phyloP scores from a whole-genome alignment of 1,284 basidiomycete species.

The Microstroma glucosiphilum region DNA sequence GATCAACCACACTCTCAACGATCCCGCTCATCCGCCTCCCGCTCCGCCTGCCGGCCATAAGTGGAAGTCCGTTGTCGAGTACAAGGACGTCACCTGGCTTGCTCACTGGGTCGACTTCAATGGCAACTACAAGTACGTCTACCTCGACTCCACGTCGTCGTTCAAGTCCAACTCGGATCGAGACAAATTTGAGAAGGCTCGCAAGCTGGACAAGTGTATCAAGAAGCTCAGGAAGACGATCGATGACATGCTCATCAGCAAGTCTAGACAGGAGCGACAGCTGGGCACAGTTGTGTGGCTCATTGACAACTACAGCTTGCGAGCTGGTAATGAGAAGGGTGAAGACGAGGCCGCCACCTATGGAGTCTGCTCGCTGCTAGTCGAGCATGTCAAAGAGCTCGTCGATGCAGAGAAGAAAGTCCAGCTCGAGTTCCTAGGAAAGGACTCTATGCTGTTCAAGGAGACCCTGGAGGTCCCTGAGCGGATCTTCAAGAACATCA shows the following conservation, averaged over 20 bases:
- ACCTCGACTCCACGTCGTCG: slow-evolving; percentile 44
- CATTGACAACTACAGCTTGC: slow-evolving; percentile 49
- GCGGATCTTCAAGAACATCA: slow-evolving; percentile 46
- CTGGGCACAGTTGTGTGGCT: slow-evolving; percentile 50
- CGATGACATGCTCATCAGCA: slow-evolving; percentile 43
- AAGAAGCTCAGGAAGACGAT: slow-evolving; percentile 41
- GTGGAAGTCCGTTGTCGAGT: slow-evolving; percentile 46
- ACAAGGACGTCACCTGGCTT: slow-evolving; percentile 49
- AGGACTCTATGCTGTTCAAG: slow-evolving; percentile 50
- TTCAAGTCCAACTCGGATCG: slow-evolving; percentile 50
- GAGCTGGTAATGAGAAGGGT: slow-evolving; percentile 50
- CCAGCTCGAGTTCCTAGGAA: slow-evolving; percentile 48
- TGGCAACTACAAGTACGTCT: slow-evolving; percentile 48
- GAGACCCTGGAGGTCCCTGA: slow-evolving; percentile 44
- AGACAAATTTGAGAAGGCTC: slow-evolving; percentile 49
- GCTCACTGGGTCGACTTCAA: slow-evolving; percentile 50
- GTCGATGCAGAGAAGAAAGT: slow-evolving; percentile 30
- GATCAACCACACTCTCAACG: slow-evolving; percentile 47
- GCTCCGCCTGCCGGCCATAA: slow-evolving; percentile 41
- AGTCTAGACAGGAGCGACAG: slow-evolving; percentile 42
- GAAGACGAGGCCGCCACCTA: slow-evolving; percentile 50
- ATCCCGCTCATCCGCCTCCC: slow-evolving; percentile 36
- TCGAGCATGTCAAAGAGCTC: slow-evolving; percentile 45
- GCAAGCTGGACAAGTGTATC: slow-evolving; percentile 43
- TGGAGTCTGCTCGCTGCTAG: slow-evolving; percentile 48